phyloP scores from a whole-genome alignment of 768 basidiomycete species.

The Rhizopogon roseolus region DNA sequence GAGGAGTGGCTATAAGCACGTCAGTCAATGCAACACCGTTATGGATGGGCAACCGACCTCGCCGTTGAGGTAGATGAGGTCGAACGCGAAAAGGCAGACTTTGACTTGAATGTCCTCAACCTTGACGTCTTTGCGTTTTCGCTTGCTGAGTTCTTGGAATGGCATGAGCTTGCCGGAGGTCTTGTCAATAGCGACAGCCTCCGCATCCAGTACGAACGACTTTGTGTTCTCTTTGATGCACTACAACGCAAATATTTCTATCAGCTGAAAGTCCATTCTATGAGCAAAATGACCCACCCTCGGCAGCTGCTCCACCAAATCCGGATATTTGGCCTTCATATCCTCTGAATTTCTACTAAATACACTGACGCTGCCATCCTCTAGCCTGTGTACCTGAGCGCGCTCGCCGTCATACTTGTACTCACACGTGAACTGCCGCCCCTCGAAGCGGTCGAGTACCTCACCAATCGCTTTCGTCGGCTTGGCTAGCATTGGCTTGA shows the following conservation, averaged over 20 bases:
- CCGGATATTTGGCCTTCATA: slow-evolving; percentile 99
- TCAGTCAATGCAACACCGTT: background rate
- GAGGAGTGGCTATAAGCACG: slow-evolving; percentile 63
- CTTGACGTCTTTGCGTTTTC: slow-evolving; percentile 97
- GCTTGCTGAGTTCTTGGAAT: slow-evolving; percentile 92
- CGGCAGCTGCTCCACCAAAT: slow-evolving; percentile 92
- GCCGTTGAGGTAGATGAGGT: slow-evolving; percentile 93
- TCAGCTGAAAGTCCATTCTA: background rate
- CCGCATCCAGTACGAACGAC: slow-evolving; percentile 93
- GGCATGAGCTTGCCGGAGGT: slow-evolving; percentile 85
- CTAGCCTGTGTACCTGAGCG: slow-evolving; percentile 87
- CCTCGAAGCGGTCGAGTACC: slow-evolving; percentile 94
- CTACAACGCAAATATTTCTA: slow-evolving; percentile 34
- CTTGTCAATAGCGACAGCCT: slow-evolving; percentile 94
- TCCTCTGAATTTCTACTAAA: slow-evolving; percentile 98
- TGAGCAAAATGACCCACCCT: slow-evolving; percentile 42
- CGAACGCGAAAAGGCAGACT: slow-evolving; percentile 96
- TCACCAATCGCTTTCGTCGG: slow-evolving; percentile 98
- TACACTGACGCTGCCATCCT: slow-evolving; percentile 79
- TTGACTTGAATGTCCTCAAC: slow-evolving; percentile 96
- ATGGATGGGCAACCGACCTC: slow-evolving; percentile 50
- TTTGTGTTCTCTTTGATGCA: slow-evolving; percentile 79
- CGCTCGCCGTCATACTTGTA: slow-evolving; percentile 99
- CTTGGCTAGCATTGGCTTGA: slow-evolving; percentile 99
- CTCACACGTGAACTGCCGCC: slow-evolving; percentile 94